These are phyloP conservation scores for Nigrospora osmanthi DNA, from an alignment of 2,329 filamentous ascomycete species.

Conservation along the genomic window DNA sequence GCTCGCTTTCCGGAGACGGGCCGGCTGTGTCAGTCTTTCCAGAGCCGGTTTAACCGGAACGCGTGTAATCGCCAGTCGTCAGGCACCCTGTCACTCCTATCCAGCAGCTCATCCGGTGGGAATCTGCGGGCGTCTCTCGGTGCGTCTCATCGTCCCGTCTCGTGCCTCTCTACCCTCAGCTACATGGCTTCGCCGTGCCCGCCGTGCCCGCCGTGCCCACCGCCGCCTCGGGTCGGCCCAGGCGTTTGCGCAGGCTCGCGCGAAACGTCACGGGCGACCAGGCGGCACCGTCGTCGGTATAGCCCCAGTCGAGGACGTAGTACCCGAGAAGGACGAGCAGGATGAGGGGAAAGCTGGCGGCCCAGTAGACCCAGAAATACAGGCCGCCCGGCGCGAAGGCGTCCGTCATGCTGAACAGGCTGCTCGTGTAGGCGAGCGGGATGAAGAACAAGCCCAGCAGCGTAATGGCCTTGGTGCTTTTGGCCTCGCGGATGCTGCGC, in stretches of 20 bases:
- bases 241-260: not conserved
- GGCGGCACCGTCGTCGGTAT: slow-evolving; percentile 6
- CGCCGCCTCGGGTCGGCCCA: no score
- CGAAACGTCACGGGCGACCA: not conserved
- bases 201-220: no score
- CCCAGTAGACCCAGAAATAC: slow-evolving; percentile 12
- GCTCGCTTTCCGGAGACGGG: no score
- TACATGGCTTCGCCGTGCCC: no score
- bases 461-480: slow-evolving; percentile 14
- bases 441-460: slow-evolving; percentile 15
- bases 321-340: slow-evolving; percentile 8
- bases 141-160: no score
- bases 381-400: slow-evolving; percentile 10
- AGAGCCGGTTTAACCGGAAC: no score
- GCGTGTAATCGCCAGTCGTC: no score
- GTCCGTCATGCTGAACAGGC: slow-evolving; percentile 13
- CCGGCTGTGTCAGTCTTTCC: no score
- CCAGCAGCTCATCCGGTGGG: no score
- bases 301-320: slow-evolving; percentile 13
- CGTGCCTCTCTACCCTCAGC: no score
- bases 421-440: slow-evolving; percentile 11
- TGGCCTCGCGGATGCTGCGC: slow-evolving; percentile 14
- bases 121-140: no score
- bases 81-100: no score
- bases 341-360: slow-evolving; percentile 10